These are phyloP conservation scores for Aegilops sharonensis DNA, from an alignment of 176 grass and related monocot species.

Conservation along the genomic window DNA sequence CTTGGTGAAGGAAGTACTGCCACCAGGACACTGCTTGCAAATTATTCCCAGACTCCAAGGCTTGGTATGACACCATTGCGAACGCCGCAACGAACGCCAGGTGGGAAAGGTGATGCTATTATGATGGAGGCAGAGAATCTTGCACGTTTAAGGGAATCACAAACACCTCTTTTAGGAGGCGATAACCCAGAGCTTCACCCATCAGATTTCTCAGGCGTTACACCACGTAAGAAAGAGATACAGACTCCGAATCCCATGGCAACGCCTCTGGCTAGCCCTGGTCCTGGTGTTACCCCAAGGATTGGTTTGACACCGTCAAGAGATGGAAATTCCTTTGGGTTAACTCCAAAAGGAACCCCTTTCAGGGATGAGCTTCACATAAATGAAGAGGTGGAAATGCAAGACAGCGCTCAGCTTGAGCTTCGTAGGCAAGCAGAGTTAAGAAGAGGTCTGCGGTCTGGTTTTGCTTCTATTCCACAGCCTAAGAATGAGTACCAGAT, in stretches of 20 bases:
- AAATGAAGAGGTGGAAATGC: conserved; percentile 80
- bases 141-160: conserved; percentile 85
- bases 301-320: conserved; percentile 79
- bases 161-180: conserved; percentile 87
- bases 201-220: conserved; percentile 89
- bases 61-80: conserved; percentile 73
- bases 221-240: conserved; percentile 80
- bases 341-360: conserved; percentile 74
- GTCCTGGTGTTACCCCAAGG: conserved; percentile 69
- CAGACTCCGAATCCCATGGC: conserved; percentile 88
- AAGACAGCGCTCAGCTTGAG: conserved; percentile 61
- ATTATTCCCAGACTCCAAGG: conserved; percentile 84
- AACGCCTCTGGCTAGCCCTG: conserved; percentile 72
- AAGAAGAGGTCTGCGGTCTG: conserved; percentile 57
- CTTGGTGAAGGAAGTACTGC: conserved; percentile 73
- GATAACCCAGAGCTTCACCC: conserved; percentile 92
- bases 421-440: conserved; percentile 69
- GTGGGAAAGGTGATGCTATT: conserved; percentile 88
- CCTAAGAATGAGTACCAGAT: conserved; percentile 94
- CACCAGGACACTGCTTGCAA: conserved; percentile 76
- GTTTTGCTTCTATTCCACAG: conserved; percentile 65
- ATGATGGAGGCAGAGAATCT: conserved; percentile 99
- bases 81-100: conserved; percentile 76
- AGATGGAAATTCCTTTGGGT: conserved; percentile 63
- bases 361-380: conserved; percentile 81